These are phyloP conservation scores for Talaromyces adpressus DNA, from an alignment of 495 filamentous ascomycete genomes.

Conservation along the genomic window DNA sequence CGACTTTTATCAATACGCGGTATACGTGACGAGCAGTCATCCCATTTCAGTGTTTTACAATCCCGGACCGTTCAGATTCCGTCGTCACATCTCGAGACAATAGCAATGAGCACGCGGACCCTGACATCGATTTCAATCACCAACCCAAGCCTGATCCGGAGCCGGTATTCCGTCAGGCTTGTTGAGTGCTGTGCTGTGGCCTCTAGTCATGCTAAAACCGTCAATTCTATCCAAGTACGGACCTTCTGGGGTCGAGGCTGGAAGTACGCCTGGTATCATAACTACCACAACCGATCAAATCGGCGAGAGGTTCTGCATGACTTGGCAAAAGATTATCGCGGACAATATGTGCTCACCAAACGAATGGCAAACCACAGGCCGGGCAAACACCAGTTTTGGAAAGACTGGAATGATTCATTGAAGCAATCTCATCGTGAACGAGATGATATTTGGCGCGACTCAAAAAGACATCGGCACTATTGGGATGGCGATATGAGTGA, in stretches of 20 bases:
- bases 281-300: neutral
- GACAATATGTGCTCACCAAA: neutral
- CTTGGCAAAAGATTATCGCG: neutral
- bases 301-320: neutral
- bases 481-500: constrained; percentile 13
- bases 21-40: neutral
- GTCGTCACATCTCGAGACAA: neutral
- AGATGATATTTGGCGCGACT: constrained; percentile 7
- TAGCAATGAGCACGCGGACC: neutral
- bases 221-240: neutral
- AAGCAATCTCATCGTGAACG: neutral
- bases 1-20: neutral
- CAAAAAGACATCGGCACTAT: neutral
- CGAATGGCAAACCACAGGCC: neutral
- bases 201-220: neutral
- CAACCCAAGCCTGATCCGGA: neutral
- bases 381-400: neutral
- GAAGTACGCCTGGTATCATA: neutral
- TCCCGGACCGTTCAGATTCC: neutral
- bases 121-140: neutral
- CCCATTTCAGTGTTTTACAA: neutral
- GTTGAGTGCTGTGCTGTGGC: neutral
- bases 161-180: neutral
- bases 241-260: neutral
- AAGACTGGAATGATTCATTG: neutral